Percentiles rank a stretch among this genome's conserved stretches.
Evolutionary conservation across 306 rosid species (phyloP).

Genomic region (Begonia masoniana): DNA sequence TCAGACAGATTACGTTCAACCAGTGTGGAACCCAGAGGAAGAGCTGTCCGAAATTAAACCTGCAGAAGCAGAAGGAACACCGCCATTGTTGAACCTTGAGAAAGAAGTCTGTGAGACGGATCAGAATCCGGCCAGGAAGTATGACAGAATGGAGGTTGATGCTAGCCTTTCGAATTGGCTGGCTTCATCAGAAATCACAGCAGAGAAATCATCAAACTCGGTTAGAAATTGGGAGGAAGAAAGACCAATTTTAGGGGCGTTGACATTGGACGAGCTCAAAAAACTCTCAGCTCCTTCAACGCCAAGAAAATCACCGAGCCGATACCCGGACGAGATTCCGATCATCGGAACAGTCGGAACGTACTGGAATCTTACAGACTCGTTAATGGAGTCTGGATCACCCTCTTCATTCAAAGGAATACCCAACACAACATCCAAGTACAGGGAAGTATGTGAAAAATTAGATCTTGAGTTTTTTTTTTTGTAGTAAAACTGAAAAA

Average conservation of each 20-base stretch:
- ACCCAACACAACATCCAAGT: constrained; percentile 82
- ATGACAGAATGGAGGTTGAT: constrained; percentile 7
- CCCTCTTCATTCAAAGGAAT: constrained; percentile 63
- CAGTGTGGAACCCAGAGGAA: constrained; percentile 79
- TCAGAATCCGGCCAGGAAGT: constrained; percentile 26
- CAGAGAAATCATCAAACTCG: constrained; percentile 50
- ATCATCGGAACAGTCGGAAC: constrained; percentile 78
- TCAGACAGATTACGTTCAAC: constrained; percentile 59
- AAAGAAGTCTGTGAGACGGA: constrained; percentile 40
- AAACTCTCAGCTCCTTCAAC: constrained; percentile 58
- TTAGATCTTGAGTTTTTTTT: constrained; percentile 6
- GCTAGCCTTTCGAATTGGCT: not conserved
- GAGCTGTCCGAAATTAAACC: constrained; percentile 71
- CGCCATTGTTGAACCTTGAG: constrained; percentile 26
- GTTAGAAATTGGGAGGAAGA: constrained; percentile 41
- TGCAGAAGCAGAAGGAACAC: constrained; percentile 37
- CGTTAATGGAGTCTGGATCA: constrained; percentile 32
- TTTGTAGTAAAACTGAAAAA: no score
- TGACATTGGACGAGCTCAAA: constrained; percentile 67
- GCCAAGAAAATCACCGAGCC: constrained; percentile 56
- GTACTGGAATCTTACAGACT: constrained; percentile 35
- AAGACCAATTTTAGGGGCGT: constrained; percentile 82
- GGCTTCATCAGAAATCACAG: constrained; percentile 15
- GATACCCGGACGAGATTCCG: constrained; percentile 64
- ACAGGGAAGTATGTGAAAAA: constrained; percentile 61